phyloP scores from a whole-genome alignment of 805 yeast genomes.

The Teunomyces aglyptinius region DNA sequence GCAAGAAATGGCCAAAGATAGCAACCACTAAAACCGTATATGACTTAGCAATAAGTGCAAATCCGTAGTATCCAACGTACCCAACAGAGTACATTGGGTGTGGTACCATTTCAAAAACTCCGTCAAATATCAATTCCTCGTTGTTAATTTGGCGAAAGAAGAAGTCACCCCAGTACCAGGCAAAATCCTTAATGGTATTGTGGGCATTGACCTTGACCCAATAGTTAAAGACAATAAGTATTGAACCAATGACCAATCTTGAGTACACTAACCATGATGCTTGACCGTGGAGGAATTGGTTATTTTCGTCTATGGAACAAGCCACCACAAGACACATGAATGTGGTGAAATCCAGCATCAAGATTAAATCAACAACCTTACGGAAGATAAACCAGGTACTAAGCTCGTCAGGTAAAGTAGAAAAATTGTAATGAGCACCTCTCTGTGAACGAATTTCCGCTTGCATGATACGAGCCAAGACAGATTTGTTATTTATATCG shows the following conservation, averaged over 20 bases:
- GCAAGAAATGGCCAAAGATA: conserved; percentile 70
- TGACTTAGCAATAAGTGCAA: conserved; percentile 72
- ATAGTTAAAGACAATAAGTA: conserved; percentile 65
- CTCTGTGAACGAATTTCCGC: conserved; percentile 38
- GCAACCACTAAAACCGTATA: conserved; percentile 69
- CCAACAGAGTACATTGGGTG: conserved; percentile 94
- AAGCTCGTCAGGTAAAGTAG: conserved; percentile 61
- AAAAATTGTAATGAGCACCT: conserved; percentile 31
- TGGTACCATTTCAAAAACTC: conserved; percentile 85
- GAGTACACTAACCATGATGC: conserved; percentile 42
- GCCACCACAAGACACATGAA: conserved; percentile 64
- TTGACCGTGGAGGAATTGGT: conserved; percentile 41
- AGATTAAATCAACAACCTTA: conserved; percentile 73
- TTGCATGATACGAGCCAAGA: conserved; percentile 39
- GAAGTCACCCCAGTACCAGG: conserved; percentile 96
- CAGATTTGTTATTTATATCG: conserved; percentile 20
- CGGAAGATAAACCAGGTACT: conserved; percentile 82
- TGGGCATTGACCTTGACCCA: conserved; percentile 90
- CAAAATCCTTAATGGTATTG: conserved; percentile 82
- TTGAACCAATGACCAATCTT: conserved; percentile 57
- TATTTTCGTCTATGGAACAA: conserved; percentile 37
- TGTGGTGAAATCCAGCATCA: conserved; percentile 81
- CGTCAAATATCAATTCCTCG: conserved; percentile 75
- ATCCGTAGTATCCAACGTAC: conserved; percentile 82
- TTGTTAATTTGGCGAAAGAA: conserved; percentile 68